A percentile compares a stretch with the other conserved stretches of the same genome.
Conservation (phyloP, 2,329 filamentous ascomycete species). For the Coniosporium tulheliwenetii region DNA sequence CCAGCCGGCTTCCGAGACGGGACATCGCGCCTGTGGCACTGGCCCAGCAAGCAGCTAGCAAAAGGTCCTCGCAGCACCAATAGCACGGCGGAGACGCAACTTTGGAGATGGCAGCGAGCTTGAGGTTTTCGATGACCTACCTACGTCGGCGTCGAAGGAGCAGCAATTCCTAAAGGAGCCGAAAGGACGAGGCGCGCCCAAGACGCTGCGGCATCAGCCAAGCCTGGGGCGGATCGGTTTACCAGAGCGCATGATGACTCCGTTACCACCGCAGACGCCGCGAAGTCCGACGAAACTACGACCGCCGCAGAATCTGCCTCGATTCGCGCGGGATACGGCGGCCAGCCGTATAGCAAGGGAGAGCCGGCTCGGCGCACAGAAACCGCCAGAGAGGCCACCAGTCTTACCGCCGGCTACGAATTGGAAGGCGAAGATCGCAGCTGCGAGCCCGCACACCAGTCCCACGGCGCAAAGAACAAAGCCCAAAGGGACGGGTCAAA, state of each 20-base stretch:
- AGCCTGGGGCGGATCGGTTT: slow-evolving; percentile 24
- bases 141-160: slow-evolving; percentile 70
- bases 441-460: slow-evolving; percentile 33
- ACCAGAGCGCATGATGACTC: slow-evolving; percentile 29
- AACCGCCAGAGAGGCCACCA: slow-evolving; percentile 23
- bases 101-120: slow-evolving; percentile 91
- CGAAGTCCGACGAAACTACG: slow-evolving; percentile 29
- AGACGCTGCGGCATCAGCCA: slow-evolving; percentile 37
- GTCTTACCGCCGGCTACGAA: slow-evolving; percentile 39
- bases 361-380: slow-evolving; percentile 32
- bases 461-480: slow-evolving; percentile 33
- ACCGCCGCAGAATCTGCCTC: slow-evolving; percentile 34
- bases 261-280: slow-evolving; percentile 34
- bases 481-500: slow-evolving; percentile 37
- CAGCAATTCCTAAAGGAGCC: slow-evolving; percentile 73
- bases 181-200: slow-evolving; percentile 50
- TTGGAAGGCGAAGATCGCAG: slow-evolving; percentile 40
- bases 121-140: slow-evolving; percentile 86
- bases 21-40: slow-evolving; percentile 33
- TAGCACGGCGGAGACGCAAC: slow-evolving; percentile 48
- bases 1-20: slow-evolving; percentile 28
- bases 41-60: slow-evolving; percentile 30
- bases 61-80: neutral
- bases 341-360: slow-evolving; percentile 50
- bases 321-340: slow-evolving; percentile 51